Base-by-base conservation (phyloP, 768 basidiomycete genomes). In the Leccinum uliginosum region DNA sequence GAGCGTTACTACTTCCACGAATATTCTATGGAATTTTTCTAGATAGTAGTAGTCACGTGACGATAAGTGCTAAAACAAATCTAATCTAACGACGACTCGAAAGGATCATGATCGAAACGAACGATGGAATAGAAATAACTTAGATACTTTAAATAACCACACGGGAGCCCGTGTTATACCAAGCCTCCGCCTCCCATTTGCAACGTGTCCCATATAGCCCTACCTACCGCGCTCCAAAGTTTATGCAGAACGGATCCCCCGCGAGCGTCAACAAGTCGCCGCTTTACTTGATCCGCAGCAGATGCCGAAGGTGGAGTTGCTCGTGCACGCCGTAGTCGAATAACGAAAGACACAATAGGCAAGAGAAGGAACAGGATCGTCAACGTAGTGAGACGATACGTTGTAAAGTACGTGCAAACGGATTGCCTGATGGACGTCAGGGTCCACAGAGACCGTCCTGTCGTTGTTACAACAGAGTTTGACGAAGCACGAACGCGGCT, bases 121-220 rank as follows among this genome's bases (percentile, higher is more conserved):
- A 38, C 17, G 35, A 14, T 38, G 35, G 35, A 38, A 38, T 38
- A 38, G 35, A 17, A 53, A 67, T 67, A 69, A 59, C 50, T 40
- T 30, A 58, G 29, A 35, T 49, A 38, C n/a, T n/a, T n/a, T n/a
- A 21, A 12, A 34, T 19, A 46, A 35, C 35, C 32, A 32, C 21
- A 38, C 11, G 7, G 9, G n/a, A 12, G 0, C 6, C 46, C 45
- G 4, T 15, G n/a, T 73, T 69, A 89, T 45, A 86, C 86, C 57
- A 89, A 70, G 19, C 89, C 89, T 60, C 86, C 81, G 19, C 87
- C 89, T 1, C 83, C 89, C 89, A 91, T 91, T 63, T 76, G 79
- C 30, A 87, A 77, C 4, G 86, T 86, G 72, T 91, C 89, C 48
- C 72, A 68, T 15, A 91, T 74, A 6, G 78, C 82, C 44, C 78